Conservation (phyloP, 2,329 filamentous ascomycete genomes). For the Colletotrichum costaricense region DNA sequence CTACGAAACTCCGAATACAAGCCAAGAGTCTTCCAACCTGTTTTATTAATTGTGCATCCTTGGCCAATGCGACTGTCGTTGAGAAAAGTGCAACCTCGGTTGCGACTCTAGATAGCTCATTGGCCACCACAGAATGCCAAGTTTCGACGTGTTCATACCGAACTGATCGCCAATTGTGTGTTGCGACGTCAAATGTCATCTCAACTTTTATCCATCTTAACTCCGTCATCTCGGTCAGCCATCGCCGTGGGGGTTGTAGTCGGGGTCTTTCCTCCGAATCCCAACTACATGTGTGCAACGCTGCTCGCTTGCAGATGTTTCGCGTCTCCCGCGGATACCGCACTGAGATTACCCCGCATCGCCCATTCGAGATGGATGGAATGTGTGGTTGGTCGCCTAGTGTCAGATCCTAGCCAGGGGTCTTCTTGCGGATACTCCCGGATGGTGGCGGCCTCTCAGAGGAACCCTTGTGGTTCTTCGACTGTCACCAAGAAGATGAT, state of each 20-base stretch:
- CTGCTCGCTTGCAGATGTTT: neutral
- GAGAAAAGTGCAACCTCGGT: neutral
- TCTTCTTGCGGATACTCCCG: constrained; percentile 27
- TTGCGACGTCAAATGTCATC: neutral
- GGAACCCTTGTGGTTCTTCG: neutral
- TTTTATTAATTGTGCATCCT: neutral
- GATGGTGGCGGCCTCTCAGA: constrained; percentile 3
- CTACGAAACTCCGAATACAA: neutral
- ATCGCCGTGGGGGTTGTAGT: neutral
- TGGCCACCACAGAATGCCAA: neutral
- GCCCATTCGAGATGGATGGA: constrained; percentile 7
- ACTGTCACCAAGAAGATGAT: neutral
- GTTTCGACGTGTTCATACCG: neutral
- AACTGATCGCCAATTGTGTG: neutral
- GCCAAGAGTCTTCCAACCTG: neutral
- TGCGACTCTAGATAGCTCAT: neutral
- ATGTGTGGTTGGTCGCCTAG: neutral
- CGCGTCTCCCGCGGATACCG: neutral
- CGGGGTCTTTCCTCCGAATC: neutral
- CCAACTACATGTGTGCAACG: neutral
- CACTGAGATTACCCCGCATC: constrained; percentile 28
- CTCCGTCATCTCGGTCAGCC: neutral
- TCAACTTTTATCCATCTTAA: neutral
- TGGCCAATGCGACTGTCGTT: neutral
- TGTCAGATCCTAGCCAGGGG: constrained; percentile 27